These are phyloP conservation scores for Thalassiosira tumida DNA, from an alignment of 352 stramenopile genomes.

Conservation along the genomic window DNA sequence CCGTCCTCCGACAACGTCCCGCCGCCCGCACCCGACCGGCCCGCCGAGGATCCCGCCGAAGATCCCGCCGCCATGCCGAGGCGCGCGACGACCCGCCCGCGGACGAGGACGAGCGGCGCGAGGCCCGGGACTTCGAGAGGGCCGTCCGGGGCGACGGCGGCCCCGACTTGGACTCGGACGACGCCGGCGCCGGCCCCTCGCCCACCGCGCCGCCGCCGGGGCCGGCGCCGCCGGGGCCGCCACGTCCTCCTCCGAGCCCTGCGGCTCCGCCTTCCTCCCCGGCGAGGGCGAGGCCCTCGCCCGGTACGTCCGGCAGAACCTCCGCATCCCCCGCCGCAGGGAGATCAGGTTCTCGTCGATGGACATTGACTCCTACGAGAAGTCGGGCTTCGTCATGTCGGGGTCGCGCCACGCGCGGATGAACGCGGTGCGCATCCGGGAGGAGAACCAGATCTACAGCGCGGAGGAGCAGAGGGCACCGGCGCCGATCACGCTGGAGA, in stretches of 20 bases:
- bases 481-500: constrained; percentile 98
- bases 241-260: constrained; percentile 86
- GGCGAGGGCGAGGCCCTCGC: constrained; percentile 95
- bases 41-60: no score
- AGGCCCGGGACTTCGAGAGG: constrained; percentile 93
- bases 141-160: constrained; percentile 90
- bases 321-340: constrained; percentile 97
- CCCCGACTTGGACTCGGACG: constrained; percentile 87
- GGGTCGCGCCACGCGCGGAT: constrained; percentile 97
- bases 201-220: constrained; percentile 82
- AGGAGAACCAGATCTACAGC: constrained; percentile 99
- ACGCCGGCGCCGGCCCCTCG: constrained; percentile 92
- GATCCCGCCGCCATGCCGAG: no score
- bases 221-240: constrained; percentile 84
- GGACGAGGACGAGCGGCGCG: constrained; percentile 89
- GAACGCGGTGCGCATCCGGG: constrained; percentile 98
- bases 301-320: constrained; percentile 99
- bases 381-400: constrained; percentile 95
- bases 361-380: constrained; percentile 98
- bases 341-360: constrained; percentile 96
- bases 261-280: constrained; percentile 94
- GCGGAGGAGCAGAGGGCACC: constrained; percentile 98
- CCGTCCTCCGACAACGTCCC: constrained; percentile 77
- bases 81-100: constrained; percentile 36
- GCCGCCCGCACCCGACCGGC: not conserved